Base-by-base conservation (phyloP, 208 protist genomes). In the Trypanosoma conorhini region DNA sequence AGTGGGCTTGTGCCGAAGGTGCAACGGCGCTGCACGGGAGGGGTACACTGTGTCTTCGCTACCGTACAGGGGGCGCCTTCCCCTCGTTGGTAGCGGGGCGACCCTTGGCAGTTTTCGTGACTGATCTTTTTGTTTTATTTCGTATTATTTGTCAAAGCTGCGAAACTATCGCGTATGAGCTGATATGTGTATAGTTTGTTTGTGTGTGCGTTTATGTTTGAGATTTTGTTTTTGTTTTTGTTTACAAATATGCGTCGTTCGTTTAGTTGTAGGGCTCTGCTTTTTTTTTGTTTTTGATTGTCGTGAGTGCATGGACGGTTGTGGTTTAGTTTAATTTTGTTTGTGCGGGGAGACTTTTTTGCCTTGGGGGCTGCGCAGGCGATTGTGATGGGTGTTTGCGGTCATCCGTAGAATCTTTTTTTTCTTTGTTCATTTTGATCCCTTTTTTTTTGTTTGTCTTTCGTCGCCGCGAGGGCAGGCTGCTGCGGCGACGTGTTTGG, bases 251-350 rank as follows among this genome's bases (percentile, higher is more conserved):
- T 46, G 38, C 5, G 19, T n/a, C 26, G 8, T 67, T 67, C 44
- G 54, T 55, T 69, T 62, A 22, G 28, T 44, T 71, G n/a, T n/a
- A n/a, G n/a, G n/a, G n/a, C n/a, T n/a, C n/a, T n/a, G n/a, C n/a
- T 67, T 38, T 57, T 42, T 55, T 38, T 26, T 57, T 57, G 44
- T 59, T 42, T 66, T 57, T 62, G 38, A 44, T 24, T 42, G 38
- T 19, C 19, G 30, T 62, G 3, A 8, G 4, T 62, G 17, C 2
- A n/a, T 62, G 13, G 17, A 38, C 46, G 31, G 33, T 52, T 54
- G 50, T 5, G 50, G 26, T 54, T 51, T 17, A 5, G 9, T 58
- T 58, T 35, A 58, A 42, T 54, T 58, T 67, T 33, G 22, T 63
- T 7, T 38, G 33, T 7, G 33, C 7, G 33, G 7, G 33, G 33